Base-by-base conservation (phyloP, 345 rosid species). In the Theobroma cacao region DNA sequence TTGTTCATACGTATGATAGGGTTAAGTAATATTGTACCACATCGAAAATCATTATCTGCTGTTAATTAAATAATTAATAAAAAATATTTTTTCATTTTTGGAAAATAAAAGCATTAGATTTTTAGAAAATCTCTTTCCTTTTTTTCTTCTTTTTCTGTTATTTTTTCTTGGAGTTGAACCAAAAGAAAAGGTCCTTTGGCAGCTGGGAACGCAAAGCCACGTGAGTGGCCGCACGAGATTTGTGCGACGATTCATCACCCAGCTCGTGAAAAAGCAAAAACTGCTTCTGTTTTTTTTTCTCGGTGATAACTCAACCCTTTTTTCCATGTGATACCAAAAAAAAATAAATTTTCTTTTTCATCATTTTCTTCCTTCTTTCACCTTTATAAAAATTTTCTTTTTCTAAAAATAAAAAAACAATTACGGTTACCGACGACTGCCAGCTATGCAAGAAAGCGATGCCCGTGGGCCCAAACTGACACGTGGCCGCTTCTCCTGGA, bases 401-500 rank as follows among this genome's bases (percentile, higher is more conserved):
- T 31, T 1, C 18, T 13, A 33, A 3, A 48, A 0, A 4, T 4
- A 24, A 41, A 4, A 17, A 7, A 28, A 64, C 10, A 30, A 53
- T 26, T 70, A 28, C 15, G 40, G 66, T 79, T 75, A 77, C 77
- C 79, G 77, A 80, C 75, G 63, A 61, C 81, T 28, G 77, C 70
- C 77, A 74, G 66, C 64, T 20, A 43, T 34, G 41, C 72, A 45
- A 3, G 64, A 74, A 66, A 56, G 75, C 52, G 79, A 78, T 30
- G 60, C 26, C 8, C 52, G 11, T 63, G 78, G 82, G 75, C 72
- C 85, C 76, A 45, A n/a, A 17, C 53, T 72, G 84, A 86, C 88
- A 87, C 80, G 86, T 86, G 87, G 80, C 77, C 83, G 80, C 81
- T 47, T 81, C 89, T 80, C 50, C 41, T 71, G 9, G 17, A 0